Evolutionary conservation across 2,329 filamentous ascomycete species (phyloP).

Genomic region (Diplocarpon rosae): DNA sequence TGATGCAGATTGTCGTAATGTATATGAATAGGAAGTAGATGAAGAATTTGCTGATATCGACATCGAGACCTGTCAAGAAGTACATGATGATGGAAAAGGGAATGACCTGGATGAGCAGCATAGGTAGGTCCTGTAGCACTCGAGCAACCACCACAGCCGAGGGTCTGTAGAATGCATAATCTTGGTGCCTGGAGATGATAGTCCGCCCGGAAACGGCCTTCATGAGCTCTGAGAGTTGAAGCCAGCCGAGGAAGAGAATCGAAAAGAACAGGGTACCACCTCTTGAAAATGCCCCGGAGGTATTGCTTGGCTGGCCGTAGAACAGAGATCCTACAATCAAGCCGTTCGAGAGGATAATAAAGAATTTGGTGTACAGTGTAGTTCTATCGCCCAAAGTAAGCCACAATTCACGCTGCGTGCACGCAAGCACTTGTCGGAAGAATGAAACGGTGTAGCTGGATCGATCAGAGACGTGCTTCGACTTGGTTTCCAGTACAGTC

Average conservation of each 20-base stretch:
- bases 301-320: constrained; percentile 52
- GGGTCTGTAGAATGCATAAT: constrained; percentile 61
- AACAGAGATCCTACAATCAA: constrained; percentile 73
- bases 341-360: constrained; percentile 64
- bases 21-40: constrained; percentile 57
- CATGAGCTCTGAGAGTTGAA: constrained; percentile 70
- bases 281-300: constrained; percentile 50
- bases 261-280: constrained; percentile 57
- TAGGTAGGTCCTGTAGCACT: constrained; percentile 51
- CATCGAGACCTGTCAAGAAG: constrained; percentile 50
- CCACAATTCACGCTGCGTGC: constrained; percentile 68
- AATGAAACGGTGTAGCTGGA: constrained; percentile 71
- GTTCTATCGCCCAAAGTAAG: constrained; percentile 65
- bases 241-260: constrained; percentile 55
- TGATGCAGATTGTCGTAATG: constrained; percentile 49
- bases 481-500: constrained; percentile 55
- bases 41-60: constrained; percentile 51
- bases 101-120: constrained; percentile 45
- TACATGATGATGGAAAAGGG: constrained; percentile 54
- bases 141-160: constrained; percentile 54
- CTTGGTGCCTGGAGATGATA: constrained; percentile 56
- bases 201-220: constrained; percentile 61
- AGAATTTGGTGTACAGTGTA: constrained; percentile 66
- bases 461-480: constrained; percentile 54
- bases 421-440: constrained; percentile 54